A percentile compares a stretch with the other conserved stretches of the same genome.
These are phyloP conservation scores for Nakaseomyces uthaithaninus DNA, from an alignment of 1,139 yeast species.

Conservation along the genomic window DNA sequence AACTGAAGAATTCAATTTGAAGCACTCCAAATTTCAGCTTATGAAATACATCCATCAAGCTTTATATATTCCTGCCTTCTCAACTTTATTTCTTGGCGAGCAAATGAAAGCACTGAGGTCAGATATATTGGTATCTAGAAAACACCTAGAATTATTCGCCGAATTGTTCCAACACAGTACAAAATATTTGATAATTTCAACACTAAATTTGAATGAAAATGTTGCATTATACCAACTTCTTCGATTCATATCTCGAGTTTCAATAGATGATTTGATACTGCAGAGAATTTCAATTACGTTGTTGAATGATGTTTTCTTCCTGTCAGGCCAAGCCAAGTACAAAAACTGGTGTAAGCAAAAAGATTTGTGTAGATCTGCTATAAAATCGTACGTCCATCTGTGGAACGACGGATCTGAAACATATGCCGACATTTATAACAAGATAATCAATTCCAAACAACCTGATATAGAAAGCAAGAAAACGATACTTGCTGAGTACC, in stretches of 20 bases:
- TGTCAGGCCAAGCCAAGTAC: constrained; percentile 9
- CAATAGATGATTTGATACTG: constrained; percentile 27
- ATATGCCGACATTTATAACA: constrained; percentile 19
- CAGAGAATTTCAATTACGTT: constrained; percentile 31
- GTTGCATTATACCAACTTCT: constrained; percentile 36
- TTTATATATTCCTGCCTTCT: constrained; percentile 24
- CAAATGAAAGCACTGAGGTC: constrained; percentile 18
- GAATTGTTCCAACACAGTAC: not conserved
- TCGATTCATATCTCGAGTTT: constrained; percentile 30
- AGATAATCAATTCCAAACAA: constrained; percentile 16
- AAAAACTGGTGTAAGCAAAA: constrained; percentile 22
- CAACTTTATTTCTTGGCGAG: constrained; percentile 29
- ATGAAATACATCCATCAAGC: constrained; percentile 3
- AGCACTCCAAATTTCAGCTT: constrained; percentile 6
- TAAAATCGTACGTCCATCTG: constrained; percentile 25
- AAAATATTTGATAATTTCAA: not conserved
- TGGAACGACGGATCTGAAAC: constrained; percentile 33
- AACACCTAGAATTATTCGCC: not conserved
- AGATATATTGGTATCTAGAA: constrained; percentile 12
- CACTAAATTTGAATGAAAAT: constrained; percentile 30
- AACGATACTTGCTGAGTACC: constrained; percentile 12
- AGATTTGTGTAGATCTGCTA: constrained; percentile 21
- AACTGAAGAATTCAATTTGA: constrained; percentile 1
- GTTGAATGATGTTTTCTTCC: constrained; percentile 33
- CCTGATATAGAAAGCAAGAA: constrained; percentile 15